These are phyloP conservation scores for Xylaria acuta DNA, from an alignment of 495 filamentous ascomycete species.

Conservation along the genomic window DNA sequence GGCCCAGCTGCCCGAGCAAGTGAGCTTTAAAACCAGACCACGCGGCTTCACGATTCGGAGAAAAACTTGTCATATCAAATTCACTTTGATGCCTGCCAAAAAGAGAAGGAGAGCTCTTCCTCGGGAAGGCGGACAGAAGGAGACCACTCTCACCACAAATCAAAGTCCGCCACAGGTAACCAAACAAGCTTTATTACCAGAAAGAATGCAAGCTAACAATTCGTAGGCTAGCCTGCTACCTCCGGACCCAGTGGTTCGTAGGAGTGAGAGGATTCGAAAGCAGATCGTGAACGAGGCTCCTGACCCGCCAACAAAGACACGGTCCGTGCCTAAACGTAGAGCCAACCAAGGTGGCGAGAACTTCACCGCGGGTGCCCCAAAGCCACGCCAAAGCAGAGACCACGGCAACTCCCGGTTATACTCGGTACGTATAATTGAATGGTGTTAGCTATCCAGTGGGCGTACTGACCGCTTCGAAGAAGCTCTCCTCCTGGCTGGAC, in stretches of 20 bases:
- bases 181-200: background rate
- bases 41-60: no score
- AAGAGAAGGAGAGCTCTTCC: background rate
- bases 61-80: no score
- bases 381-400: background rate
- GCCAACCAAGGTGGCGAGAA: background rate
- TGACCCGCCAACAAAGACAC: background rate
- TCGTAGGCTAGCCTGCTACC: background rate
- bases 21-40: no score
- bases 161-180: background rate
- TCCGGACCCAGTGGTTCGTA: background rate
- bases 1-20: no score
- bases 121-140: background rate
- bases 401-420: background rate
- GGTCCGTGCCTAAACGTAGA: background rate
- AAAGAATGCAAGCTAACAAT: background rate
- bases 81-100: no score
- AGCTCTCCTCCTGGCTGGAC: background rate
- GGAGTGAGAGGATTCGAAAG: background rate
- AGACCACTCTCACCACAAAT: background rate
- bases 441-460: background rate
- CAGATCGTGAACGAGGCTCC: background rate
- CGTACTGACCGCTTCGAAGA: background rate
- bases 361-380: background rate
- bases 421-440: background rate